These are phyloP conservation scores for Lactarius hatsudake DNA, from an alignment of 768 basidiomycete genomes.

Conservation along the genomic window DNA sequence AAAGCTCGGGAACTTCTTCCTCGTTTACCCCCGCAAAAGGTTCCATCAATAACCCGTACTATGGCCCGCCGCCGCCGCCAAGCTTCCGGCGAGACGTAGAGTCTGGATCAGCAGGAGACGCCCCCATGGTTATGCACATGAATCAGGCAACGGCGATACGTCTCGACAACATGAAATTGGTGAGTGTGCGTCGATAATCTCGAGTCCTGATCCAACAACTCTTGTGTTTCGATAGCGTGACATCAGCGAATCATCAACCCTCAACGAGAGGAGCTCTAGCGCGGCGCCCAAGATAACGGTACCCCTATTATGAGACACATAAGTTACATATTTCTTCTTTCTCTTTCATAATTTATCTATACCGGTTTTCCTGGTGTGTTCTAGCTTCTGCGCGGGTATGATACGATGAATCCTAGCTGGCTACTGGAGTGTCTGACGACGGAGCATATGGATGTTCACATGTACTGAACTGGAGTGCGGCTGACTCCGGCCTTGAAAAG, in stretches of 20 bases:
- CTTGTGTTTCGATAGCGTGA: not conserved
- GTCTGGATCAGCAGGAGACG: not conserved
- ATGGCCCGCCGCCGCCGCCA: not conserved
- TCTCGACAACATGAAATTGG: not conserved
- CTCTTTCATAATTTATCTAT: not conserved
- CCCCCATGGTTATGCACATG: not conserved
- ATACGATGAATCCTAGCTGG: not conserved
- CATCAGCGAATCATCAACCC: not conserved
- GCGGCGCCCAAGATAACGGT: not conserved
- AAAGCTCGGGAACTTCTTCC: not conserved
- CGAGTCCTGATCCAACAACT: not conserved
- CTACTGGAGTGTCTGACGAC: not conserved
- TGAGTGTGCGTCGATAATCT: not conserved
- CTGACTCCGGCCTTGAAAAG: too few relatives aligned
- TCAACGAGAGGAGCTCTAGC: not conserved
- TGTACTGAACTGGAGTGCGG: too few relatives aligned
- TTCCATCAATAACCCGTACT: not conserved
- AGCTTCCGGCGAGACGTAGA: not conserved
- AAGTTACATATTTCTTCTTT: not conserved
- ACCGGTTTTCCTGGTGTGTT: not conserved
- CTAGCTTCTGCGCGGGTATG: not conserved
- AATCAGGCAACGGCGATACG: constrained; percentile 11
- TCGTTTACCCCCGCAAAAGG: not conserved
- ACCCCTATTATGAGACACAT: not conserved
- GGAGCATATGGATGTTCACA: too few relatives aligned